These are phyloP conservation scores for Tricholoma hemisulphureum DNA, from an alignment of 768 basidiomycete genomes.

Conservation along the genomic window DNA sequence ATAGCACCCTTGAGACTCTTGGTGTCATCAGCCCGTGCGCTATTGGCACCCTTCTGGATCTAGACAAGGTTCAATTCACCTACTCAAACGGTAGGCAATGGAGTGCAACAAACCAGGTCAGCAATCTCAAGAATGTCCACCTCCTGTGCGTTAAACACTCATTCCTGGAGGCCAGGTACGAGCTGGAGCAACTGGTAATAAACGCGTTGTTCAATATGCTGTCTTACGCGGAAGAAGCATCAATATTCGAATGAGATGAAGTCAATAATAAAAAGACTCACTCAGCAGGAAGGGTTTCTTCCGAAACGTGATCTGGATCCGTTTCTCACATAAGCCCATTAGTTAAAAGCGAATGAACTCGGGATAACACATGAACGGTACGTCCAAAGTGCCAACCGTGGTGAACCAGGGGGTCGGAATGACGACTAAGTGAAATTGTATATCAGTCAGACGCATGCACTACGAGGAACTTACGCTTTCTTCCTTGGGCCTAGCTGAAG, in stretches of 20 bases:
- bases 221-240: neutral
- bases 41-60: neutral
- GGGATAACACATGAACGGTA: neutral
- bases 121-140: neutral
- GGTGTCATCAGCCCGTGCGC: neutral
- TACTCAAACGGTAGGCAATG: neutral
- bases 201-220: neutral
- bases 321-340: neutral
- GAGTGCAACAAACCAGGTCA: neutral
- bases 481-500: neutral
- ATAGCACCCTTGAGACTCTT: no score
- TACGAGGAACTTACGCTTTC: neutral
- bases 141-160: neutral
- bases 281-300: neutral
- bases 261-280: neutral
- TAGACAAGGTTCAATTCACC: neutral
- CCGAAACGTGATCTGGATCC: neutral
- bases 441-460: neutral
- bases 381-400: neutral
- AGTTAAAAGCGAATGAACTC: neutral
- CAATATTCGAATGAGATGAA: neutral
- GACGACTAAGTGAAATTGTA: neutral
- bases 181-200: neutral
- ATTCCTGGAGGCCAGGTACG: neutral
- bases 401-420: neutral